Conservation (phyloP, 176 grass and related monocot species). For the Lolium perenne region DNA sequence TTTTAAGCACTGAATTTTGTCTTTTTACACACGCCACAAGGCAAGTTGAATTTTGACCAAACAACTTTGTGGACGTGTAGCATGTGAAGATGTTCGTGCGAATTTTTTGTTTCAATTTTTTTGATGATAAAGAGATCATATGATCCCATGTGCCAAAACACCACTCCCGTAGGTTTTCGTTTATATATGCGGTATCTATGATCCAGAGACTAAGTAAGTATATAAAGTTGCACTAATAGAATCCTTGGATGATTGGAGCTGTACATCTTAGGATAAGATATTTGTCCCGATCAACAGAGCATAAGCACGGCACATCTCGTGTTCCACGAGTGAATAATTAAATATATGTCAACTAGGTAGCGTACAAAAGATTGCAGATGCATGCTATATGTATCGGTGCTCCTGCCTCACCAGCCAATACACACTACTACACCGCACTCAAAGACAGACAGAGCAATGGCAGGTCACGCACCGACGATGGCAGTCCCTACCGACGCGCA, state of each 20-base stretch:
- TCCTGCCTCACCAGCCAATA: not conserved
- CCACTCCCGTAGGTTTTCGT: not conserved
- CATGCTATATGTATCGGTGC: not conserved
- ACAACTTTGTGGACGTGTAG: too few relatives aligned
- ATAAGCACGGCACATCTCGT: not conserved
- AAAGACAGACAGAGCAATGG: slow-evolving; percentile 1
- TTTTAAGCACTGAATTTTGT: too few relatives aligned
- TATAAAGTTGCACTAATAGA: too few relatives aligned
- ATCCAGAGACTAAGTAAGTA: not conserved
- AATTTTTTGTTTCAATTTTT: too few relatives aligned
- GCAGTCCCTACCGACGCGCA: not conserved
- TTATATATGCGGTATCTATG: not conserved
- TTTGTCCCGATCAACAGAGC: not conserved
- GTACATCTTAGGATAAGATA: not conserved
- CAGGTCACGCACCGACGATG: not conserved
- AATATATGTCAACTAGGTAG: not conserved
- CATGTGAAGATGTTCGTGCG: too few relatives aligned
- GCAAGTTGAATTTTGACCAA: too few relatives aligned
- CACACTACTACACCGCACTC: not conserved
- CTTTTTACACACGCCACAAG: too few relatives aligned
- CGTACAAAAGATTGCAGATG: not conserved
- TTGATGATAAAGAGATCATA: too few relatives aligned
- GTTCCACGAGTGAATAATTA: not conserved
- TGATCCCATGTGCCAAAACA: too few relatives aligned
- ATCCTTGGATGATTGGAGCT: not conserved